Percentiles rank a stretch among this genome's conserved stretches.
phyloP scores from a whole-genome alignment of 2,329 filamentous ascomycete genomes.

The Colletotrichum scovillei region DNA sequence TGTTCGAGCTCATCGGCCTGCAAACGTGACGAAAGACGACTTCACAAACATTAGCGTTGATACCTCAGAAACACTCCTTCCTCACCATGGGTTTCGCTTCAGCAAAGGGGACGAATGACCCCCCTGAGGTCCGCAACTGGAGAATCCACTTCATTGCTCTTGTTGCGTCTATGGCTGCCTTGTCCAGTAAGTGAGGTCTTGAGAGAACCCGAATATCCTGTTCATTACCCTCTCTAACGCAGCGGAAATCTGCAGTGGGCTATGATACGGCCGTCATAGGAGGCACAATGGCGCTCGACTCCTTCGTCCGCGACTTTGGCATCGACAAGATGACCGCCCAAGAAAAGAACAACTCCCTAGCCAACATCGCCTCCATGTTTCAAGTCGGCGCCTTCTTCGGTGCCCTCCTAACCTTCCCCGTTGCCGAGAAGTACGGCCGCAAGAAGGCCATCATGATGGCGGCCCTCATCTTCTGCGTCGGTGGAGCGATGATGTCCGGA shows the following conservation, averaged over 20 bases:
- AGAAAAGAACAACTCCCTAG: conserved; percentile 46
- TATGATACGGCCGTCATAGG: conserved; percentile 54
- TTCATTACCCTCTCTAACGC: too few species aligned
- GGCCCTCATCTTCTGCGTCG: conserved; percentile 52
- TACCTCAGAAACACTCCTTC: too few species aligned
- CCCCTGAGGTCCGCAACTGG: too few species aligned
- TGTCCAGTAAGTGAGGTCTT: too few species aligned
- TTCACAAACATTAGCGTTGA: not conserved
- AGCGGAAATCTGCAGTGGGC: conserved; percentile 41
- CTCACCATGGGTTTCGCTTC: too few species aligned
- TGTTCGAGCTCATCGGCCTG: not conserved
- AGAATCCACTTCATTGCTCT: too few species aligned
- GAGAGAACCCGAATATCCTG: too few species aligned
- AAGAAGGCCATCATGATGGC: conserved; percentile 59
- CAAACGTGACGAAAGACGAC: not conserved
- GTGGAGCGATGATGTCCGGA: conserved; percentile 48
- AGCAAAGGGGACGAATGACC: too few species aligned
- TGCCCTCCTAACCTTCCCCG: conserved; percentile 53
- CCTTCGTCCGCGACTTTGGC: conserved; percentile 49
- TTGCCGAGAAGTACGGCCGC: conserved; percentile 60
- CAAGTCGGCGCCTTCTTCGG: conserved; percentile 47
- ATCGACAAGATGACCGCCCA: conserved; percentile 41
- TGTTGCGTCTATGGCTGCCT: too few species aligned
- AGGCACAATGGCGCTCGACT: conserved; percentile 51
- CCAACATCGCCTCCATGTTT: conserved; percentile 42